Evolutionary conservation across 2,329 filamentous ascomycete species (phyloP).

Genomic region (Penicillium thymicola): DNA sequence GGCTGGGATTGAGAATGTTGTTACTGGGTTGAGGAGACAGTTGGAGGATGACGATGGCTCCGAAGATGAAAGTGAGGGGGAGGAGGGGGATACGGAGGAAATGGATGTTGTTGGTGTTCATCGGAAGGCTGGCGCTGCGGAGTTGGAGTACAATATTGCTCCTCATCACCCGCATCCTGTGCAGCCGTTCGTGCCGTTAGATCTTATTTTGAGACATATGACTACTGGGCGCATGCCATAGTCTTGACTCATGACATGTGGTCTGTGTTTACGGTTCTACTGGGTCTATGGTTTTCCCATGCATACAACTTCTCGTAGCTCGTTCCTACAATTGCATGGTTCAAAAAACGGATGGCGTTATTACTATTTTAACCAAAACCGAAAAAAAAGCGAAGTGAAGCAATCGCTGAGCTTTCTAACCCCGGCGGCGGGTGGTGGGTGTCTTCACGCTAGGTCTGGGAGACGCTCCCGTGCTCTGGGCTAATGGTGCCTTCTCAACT

Average conservation of each 20-base stretch:
- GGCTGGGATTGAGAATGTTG: constrained; percentile 64
- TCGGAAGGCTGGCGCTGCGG: constrained; percentile 30
- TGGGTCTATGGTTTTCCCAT: neutral
- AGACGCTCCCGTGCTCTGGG: constrained; percentile 41
- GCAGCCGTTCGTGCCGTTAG: constrained; percentile 40
- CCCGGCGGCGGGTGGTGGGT: constrained; percentile 56
- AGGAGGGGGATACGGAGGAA: constrained; percentile 51
- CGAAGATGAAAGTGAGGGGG: constrained; percentile 49
- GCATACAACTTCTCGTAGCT: neutral
- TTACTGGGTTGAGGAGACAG: constrained; percentile 64
- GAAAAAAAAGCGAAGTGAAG: constrained; percentile 7
- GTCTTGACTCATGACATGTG: neutral
- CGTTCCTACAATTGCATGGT: neutral
- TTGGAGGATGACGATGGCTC: constrained; percentile 55
- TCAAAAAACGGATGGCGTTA: constrained; percentile 12
- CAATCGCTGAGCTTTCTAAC: constrained; percentile 37
- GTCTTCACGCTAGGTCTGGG: constrained; percentile 46
- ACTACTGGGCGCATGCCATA: constrained; percentile 42
- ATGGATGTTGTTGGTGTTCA: constrained; percentile 42
- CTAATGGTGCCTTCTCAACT: constrained; percentile 31
- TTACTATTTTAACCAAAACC: constrained; percentile 12
- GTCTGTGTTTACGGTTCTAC: neutral
- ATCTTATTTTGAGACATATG: constrained; percentile 51
- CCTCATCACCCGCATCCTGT: constrained; percentile 24
- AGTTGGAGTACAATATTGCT: constrained; percentile 37